phyloP scores from a whole-genome alignment of 257 asterid genomes.

The Solanum chilense region DNA sequence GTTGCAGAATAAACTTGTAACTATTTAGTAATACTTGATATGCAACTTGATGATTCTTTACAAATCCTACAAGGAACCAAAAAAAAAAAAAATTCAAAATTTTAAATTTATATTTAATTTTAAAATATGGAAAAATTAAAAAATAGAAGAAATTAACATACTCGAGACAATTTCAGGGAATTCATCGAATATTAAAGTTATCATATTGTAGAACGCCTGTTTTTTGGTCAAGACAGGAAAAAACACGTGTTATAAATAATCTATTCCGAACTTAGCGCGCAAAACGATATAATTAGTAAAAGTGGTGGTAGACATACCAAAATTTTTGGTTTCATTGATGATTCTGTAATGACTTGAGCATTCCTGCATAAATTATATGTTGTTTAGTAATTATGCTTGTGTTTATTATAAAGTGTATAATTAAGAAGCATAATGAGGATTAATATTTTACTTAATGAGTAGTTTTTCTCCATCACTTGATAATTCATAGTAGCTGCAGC shows the following conservation, averaged over 20 bases:
- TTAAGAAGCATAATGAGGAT: background rate
- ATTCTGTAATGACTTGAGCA: constrained; percentile 45
- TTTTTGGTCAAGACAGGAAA: background rate
- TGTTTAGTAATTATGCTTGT: background rate
- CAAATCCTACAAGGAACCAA: constrained; percentile 41
- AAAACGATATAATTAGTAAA: background rate
- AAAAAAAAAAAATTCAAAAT: background rate
- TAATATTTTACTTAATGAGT: constrained; percentile 38
- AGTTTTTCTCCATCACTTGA: constrained; percentile 32
- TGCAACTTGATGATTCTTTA: constrained; percentile 20
- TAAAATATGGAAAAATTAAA: background rate
- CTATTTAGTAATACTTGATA: constrained; percentile 25
- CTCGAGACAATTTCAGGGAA: constrained; percentile 55
- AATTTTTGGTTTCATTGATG: constrained; percentile 59
- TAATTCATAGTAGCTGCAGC: constrained; percentile 54
- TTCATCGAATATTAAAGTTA: constrained; percentile 40
- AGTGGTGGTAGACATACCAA: constrained; percentile 29
- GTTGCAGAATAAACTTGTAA: constrained; percentile 25
- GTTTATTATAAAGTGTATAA: background rate
- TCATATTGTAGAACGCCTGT: constrained; percentile 41
- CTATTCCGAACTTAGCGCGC: background rate
- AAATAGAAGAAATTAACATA: constrained; percentile 7
- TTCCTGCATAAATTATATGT: constrained; percentile 29
- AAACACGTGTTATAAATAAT: background rate
- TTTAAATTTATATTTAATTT: background rate